Evolutionary conservation across 108 stramenopile species (phyloP).

Genomic region (Nitzschia putrida): DNA sequence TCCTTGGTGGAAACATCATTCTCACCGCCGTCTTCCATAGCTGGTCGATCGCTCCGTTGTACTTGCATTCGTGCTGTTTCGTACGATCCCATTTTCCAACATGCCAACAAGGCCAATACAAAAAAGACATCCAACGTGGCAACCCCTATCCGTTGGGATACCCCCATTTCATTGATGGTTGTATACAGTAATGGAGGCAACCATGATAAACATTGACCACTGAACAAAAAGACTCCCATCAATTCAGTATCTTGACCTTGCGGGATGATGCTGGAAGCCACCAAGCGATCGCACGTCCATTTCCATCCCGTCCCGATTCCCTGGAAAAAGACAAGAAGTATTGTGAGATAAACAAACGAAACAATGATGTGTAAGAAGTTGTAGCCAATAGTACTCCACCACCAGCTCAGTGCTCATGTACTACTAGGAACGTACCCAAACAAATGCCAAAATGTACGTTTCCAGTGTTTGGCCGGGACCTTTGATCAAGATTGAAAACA

Average conservation of each 20-base stretch:
- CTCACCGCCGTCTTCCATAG: too few species aligned
- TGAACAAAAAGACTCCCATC: constrained; percentile 77
- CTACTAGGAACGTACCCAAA: constrained; percentile 38
- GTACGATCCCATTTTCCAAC: constrained; percentile 38
- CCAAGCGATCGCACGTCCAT: constrained; percentile 58
- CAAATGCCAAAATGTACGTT: constrained; percentile 54
- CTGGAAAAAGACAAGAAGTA: not conserved
- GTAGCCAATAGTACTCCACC: constrained; percentile 1
- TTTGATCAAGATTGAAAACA: constrained; percentile 37
- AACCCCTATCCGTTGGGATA: constrained; percentile 50
- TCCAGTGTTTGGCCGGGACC: constrained; percentile 52
- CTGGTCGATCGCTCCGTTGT: not conserved
- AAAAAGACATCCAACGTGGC: constrained; percentile 39
- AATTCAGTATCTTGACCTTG: constrained; percentile 75
- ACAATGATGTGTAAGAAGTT: too few species aligned
- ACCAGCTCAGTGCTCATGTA: not conserved
- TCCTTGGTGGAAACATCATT: too few species aligned
- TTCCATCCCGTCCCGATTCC: constrained; percentile 76
- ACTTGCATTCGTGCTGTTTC: constrained; percentile 30
- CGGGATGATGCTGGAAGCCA: constrained; percentile 52
- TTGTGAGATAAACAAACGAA: not conserved
- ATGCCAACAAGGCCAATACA: constrained; percentile 22
- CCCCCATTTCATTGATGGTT: constrained; percentile 70
- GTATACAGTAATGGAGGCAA: constrained; percentile 76
- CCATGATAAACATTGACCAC: constrained; percentile 68